Conservation (phyloP, 2,329 filamentous ascomycete species). For the Lasiodiplodia citricola region DNA sequence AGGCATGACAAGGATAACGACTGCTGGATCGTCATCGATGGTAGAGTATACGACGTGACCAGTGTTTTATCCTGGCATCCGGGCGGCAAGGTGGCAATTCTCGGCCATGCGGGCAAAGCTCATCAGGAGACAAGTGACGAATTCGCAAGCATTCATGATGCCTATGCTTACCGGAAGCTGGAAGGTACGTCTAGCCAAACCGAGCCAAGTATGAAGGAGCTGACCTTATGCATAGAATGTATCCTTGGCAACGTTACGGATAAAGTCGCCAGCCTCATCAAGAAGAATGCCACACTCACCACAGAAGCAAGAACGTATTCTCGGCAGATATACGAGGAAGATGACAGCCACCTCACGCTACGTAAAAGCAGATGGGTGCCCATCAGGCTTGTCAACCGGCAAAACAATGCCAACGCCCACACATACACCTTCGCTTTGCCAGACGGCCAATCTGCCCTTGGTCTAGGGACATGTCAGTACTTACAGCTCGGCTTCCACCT, state of each 20-base stretch:
- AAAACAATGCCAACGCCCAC: conserved; percentile 50
- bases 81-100: conserved; percentile 54
- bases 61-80: conserved; percentile 57
- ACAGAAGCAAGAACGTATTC: conserved; percentile 45
- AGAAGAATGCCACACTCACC: conserved; percentile 48
- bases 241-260: conserved; percentile 56
- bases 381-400: conserved; percentile 47
- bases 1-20: conserved; percentile 56
- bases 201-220: neutral
- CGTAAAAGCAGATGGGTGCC: conserved; percentile 55
- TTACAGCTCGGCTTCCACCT: conserved; percentile 61
- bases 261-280: conserved; percentile 56
- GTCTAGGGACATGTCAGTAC: conserved; percentile 59
- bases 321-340: conserved; percentile 27
- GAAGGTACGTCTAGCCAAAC: conserved; percentile 35
- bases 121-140: conserved; percentile 57
- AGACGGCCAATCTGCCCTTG: conserved; percentile 47
- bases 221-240: conserved; percentile 49
- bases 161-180: conserved; percentile 57
- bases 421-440: conserved; percentile 56
- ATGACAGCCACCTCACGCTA: conserved; percentile 42
- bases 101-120: conserved; percentile 57
- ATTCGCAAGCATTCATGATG: conserved; percentile 59
- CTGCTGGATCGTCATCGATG: conserved; percentile 61
- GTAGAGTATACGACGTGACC: conserved; percentile 58